Base-by-base conservation (phyloP, 305 asterid species). In the Solanum chacoense region DNA sequence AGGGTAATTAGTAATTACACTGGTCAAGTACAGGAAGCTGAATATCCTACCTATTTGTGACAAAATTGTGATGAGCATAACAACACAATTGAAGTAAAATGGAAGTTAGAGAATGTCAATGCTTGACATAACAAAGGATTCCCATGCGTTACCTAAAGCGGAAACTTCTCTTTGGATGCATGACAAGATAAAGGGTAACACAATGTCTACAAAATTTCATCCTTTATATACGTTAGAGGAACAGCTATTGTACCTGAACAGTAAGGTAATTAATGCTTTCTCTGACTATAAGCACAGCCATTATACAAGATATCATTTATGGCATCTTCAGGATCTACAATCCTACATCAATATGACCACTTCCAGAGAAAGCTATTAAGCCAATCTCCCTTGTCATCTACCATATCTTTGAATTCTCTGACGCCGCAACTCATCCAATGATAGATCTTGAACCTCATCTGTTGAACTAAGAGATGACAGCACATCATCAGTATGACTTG, bases 361-460 rank as follows among this genome's bases (percentile, higher is more conserved):
- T 50, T 83, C 18, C 42, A 50, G 40, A 50, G 72, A 45, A 83
- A 83, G 73, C 11, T 80, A 80, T 28, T 80, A 59, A 80, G 28
- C 69, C 85, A 28, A 50, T 50, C 73, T 29, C 28, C 37, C 42
- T 36, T 35, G 18, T 90, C 92, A 89, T 88, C 94, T 88, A 73
- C 91, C 93, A 86, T 94, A 95, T 89, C 98, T 93, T 92, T 90
- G 87, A 86, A 96, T 88, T 92, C 99, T 94, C 50, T 93, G 91
- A 88, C 88, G 93, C 7, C 98, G 89, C 78, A 95, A 84, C 90
- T 95, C 98, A 74, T 97, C 98, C 5, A 93, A 69, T 8, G 95
- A 80, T 71, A 94, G 91, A 67, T 90, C 89, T 10, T 88, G 90
- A 20, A 87, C 38, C 72, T 86, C 92, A 31, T 85, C 89, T 18